phyloP scores from a whole-genome alignment of 768 basidiomycete species.

The Tylopilus rubrobrunneus region DNA sequence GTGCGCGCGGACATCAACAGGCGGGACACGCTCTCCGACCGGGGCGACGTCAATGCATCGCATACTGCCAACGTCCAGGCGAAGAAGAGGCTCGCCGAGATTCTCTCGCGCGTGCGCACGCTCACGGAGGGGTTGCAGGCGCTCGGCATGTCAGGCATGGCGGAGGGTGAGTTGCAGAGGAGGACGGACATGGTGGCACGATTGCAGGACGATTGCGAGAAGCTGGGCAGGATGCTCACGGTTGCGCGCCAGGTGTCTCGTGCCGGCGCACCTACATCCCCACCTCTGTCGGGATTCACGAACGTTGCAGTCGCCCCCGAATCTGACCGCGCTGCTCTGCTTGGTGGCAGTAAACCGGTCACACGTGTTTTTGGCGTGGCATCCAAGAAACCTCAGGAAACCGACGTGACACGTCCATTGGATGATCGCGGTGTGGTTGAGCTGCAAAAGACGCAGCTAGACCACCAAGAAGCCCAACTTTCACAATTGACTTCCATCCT shows the following conservation, averaged over 20 bases:
- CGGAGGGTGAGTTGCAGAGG: conserved; percentile 87
- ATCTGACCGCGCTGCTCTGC: conserved; percentile 61
- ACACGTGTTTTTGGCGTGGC: conserved; percentile 78
- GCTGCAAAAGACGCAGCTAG: conserved; percentile 76
- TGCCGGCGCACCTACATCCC: conserved; percentile 23
- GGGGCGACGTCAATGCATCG: conserved; percentile 67
- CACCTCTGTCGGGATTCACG: conserved; percentile 28
- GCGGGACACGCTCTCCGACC: conserved; percentile 78
- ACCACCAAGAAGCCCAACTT: conserved; percentile 82
- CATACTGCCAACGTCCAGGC: conserved; percentile 81
- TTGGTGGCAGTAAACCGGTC: conserved; percentile 50
- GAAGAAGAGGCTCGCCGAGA: conserved; percentile 77
- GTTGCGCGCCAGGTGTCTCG: conserved; percentile 58
- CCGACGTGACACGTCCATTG: conserved; percentile 80
- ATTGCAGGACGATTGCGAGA: conserved; percentile 88
- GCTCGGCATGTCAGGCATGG: conserved; percentile 68
- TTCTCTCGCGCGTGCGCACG: conserved; percentile 67
- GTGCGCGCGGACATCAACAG: conserved; percentile 84
- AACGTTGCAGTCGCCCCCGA: conserved; percentile 38
- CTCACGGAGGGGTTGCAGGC: conserved; percentile 67
- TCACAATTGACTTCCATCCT: conserved; percentile 76
- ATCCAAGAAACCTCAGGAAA: conserved; percentile 62
- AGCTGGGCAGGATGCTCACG: conserved; percentile 80
- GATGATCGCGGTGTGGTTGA: conserved; percentile 79
- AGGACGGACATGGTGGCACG: conserved; percentile 86